Evolutionary conservation across 169 alveolate species (phyloP).

Genomic region (Cryptosporidium sp.): DNA sequence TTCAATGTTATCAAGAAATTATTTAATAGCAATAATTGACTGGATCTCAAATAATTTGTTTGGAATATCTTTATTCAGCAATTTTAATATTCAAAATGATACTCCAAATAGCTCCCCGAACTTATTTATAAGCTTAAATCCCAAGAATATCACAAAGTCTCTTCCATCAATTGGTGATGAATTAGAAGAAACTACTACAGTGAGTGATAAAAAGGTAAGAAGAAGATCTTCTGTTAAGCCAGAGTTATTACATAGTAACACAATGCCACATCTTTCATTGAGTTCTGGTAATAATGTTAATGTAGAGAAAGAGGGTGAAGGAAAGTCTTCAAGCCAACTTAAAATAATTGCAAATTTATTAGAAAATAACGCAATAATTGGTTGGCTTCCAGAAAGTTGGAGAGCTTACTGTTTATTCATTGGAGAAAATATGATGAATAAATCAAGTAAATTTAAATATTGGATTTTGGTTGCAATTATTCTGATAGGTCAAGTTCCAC

Average conservation of each 20-base stretch:
- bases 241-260: constrained; percentile 44
- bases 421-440: constrained; percentile 22
- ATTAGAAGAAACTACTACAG: background rate
- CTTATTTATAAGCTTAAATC: background rate
- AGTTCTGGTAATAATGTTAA: background rate
- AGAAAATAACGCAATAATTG: constrained; percentile 22
- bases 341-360: constrained; percentile 12
- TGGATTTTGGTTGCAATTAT: constrained; percentile 33
- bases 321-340: constrained; percentile 2
- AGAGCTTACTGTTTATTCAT: constrained; percentile 12
- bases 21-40: constrained; percentile 33
- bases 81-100: background rate
- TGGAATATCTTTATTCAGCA: constrained; percentile 59
- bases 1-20: background rate
- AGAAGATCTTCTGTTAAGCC: constrained; percentile 1
- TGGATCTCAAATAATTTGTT: background rate
- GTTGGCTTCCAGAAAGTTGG: constrained; percentile 59
- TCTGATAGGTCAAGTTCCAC: constrained; percentile 56
- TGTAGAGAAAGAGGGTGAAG: background rate
- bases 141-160: constrained; percentile 30
- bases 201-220: background rate
- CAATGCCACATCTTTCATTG: constrained; percentile 48
- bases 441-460: constrained; percentile 21
- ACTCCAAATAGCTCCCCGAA: background rate
- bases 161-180: background rate